These are phyloP conservation scores for Penicillium pancosmium DNA, from an alignment of 495 filamentous ascomycete species.

Conservation along the genomic window DNA sequence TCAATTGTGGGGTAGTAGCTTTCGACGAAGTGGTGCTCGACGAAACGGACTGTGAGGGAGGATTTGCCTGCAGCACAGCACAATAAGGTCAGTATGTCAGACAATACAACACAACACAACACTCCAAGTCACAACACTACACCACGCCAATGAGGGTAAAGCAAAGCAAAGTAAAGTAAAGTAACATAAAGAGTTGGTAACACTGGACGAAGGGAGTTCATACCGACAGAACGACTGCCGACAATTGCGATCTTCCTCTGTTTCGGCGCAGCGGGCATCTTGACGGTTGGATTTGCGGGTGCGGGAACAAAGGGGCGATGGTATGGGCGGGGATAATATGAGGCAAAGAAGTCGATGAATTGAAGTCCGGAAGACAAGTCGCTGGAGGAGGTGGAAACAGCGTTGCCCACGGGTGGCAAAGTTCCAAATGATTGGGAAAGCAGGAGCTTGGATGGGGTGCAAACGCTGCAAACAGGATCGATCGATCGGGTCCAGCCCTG, in stretches of 20 bases:
- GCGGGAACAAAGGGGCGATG: neutral
- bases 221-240: slow-evolving; percentile 96
- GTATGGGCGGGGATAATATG: no score
- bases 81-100: neutral
- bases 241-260: slow-evolving; percentile 98
- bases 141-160: no score
- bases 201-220: slow-evolving; percentile 24
- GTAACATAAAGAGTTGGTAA: neutral
- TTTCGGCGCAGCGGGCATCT: slow-evolving; percentile 83
- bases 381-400: slow-evolving; percentile 5
- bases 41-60: slow-evolving; percentile 95
- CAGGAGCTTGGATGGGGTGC: slow-evolving; percentile 24
- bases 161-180: neutral
- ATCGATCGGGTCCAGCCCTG: neutral
- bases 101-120: no score
- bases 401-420: slow-evolving; percentile 26
- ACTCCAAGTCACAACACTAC: no score
- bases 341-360: neutral
- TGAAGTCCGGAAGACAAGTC: neutral
- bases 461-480: slow-evolving; percentile 34
- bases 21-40: slow-evolving; percentile 97
- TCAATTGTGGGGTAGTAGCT: slow-evolving; percentile 99
- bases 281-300: slow-evolving; percentile 9
- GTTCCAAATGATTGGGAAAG: slow-evolving; percentile 18
- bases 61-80: slow-evolving; percentile 75